phyloP scores from a whole-genome alignment of 169 alveolate genomes.

The Plasmodium gallinaceum region DNA sequence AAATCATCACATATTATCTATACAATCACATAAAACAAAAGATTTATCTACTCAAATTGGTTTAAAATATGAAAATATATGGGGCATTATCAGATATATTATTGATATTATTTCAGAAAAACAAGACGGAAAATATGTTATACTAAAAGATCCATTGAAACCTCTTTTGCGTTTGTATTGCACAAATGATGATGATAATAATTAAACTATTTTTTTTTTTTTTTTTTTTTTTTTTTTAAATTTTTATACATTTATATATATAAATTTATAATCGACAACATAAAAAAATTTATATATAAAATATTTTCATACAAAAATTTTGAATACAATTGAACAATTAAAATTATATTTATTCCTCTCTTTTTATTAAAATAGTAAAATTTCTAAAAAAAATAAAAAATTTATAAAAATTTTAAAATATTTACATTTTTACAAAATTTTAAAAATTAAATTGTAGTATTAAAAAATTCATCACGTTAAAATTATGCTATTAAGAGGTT shows the following conservation, averaged over 20 bases:
- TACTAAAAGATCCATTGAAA: constrained; percentile 92
- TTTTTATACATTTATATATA: background rate
- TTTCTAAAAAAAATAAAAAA: no score
- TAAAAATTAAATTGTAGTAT: no score
- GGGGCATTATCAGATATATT: constrained; percentile 91
- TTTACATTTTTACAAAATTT: no score
- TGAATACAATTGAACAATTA: background rate
- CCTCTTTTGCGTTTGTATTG: constrained; percentile 90
- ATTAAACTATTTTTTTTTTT: background rate
- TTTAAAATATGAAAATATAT: constrained; percentile 90
- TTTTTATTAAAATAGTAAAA: no score
- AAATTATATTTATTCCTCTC: background rate
- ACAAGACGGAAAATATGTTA: constrained; percentile 92
- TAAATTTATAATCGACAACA: background rate
- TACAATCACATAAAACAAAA: constrained; percentile 91
- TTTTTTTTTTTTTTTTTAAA: background rate
- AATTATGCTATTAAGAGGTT: no score
- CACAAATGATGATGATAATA: constrained; percentile 89
- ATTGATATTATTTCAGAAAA: constrained; percentile 85
- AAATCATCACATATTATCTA: constrained; percentile 86
- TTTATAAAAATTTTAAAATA: no score
- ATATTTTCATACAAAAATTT: constrained; percentile 7
- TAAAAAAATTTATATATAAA: no score
- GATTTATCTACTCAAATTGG: constrained; percentile 93
- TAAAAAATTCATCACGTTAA: no score